A percentile compares a stretch with the other conserved stretches of the same genome.
These are phyloP conservation scores for Adenanthera pavonina DNA, from an alignment of 306 rosid species.

Conservation along the genomic window DNA sequence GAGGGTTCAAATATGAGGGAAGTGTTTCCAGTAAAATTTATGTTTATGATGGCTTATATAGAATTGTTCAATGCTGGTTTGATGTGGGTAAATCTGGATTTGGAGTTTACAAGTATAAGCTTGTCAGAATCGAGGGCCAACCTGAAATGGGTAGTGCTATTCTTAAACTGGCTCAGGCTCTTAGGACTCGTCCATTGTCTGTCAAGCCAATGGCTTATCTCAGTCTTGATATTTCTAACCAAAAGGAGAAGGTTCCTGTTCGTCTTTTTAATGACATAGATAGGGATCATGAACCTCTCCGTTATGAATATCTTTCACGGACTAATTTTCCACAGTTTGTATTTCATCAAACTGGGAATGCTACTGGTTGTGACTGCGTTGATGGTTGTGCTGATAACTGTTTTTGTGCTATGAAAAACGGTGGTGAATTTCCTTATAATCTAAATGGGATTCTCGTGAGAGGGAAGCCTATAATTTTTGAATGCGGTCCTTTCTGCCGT, in stretches of 20 bases:
- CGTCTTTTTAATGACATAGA: constrained; percentile 83
- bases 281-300: constrained; percentile 61
- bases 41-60: constrained; percentile 92
- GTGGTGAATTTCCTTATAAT: constrained; percentile 74
- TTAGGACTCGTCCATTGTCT: constrained; percentile 55
- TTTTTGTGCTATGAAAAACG: constrained; percentile 83
- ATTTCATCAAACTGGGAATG: constrained; percentile 62
- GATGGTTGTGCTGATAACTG: constrained; percentile 65
- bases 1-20: constrained; percentile 67
- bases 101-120: constrained; percentile 86
- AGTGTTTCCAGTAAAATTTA: constrained; percentile 67
- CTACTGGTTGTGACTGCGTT: constrained; percentile 73
- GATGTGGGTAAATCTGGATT: constrained; percentile 95
- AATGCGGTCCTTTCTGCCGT: constrained; percentile 81
- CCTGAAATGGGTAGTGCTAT: constrained; percentile 81
- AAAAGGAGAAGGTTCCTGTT: constrained; percentile 62
- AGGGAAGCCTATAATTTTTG: constrained; percentile 89
- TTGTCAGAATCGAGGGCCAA: constrained; percentile 83
- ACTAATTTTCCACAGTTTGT: constrained; percentile 72
- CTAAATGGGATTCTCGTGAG: constrained; percentile 70
- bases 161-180: constrained; percentile 64
- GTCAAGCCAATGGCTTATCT: constrained; percentile 65
- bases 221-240: constrained; percentile 68
- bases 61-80: constrained; percentile 80
- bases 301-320: constrained; percentile 67